These are phyloP conservation scores for Asterella californica DNA, from an alignment of 225 moss, liverwort and hornwort genomes.

Conservation along the genomic window DNA sequence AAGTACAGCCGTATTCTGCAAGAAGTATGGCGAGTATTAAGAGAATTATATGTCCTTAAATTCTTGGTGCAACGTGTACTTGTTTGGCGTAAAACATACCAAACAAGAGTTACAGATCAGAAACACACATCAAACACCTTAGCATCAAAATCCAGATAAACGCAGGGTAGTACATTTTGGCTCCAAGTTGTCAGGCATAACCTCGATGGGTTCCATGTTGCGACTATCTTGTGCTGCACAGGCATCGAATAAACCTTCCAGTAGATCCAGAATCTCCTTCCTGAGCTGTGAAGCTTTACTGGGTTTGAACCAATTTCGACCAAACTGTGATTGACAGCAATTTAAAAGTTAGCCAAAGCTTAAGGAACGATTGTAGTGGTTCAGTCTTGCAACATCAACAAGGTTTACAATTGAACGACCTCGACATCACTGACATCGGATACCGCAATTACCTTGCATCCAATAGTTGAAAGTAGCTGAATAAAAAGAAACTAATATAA, in stretches of 20 bases:
- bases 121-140: background rate
- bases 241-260: slow-evolving; percentile 48
- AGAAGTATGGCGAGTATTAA: background rate
- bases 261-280: slow-evolving; percentile 50
- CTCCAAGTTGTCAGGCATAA: slow-evolving; percentile 42
- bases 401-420: background rate
- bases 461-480: background rate
- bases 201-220: slow-evolving; percentile 30
- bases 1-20: slow-evolving; percentile 1
- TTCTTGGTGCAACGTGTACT: background rate
- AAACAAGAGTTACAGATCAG: background rate
- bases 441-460: background rate
- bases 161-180: slow-evolving; percentile 31
- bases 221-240: slow-evolving; percentile 28
- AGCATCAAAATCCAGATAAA: slow-evolving; percentile 24
- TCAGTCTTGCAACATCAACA: background rate
- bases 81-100: background rate
- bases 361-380: background rate
- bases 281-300: slow-evolving; percentile 65
- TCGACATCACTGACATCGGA: background rate
- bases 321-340: slow-evolving; percentile 47
- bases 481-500: background rate
- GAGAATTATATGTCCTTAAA: background rate
- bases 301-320: slow-evolving; percentile 75
- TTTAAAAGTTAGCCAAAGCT: background rate